A percentile compares a stretch with the other conserved stretches of the same genome.
Evolutionary conservation across 495 filamentous ascomycete species (phyloP).

Genomic region (Penicillium pancosmium): DNA sequence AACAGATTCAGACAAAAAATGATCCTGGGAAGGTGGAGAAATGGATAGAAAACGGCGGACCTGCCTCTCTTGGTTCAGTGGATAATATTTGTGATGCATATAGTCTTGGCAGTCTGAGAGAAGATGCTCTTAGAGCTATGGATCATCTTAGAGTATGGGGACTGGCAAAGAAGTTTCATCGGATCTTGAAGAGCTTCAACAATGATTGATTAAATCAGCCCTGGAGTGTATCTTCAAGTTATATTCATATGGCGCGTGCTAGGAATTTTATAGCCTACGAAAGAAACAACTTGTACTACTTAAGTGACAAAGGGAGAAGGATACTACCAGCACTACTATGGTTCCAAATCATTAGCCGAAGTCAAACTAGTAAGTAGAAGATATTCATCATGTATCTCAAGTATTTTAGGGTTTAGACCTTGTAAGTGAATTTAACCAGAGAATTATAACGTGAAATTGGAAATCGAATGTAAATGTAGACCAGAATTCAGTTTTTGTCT

Average conservation of each 20-base stretch:
- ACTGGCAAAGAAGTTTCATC: neutral
- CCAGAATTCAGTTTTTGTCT: neutral
- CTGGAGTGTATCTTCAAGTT: neutral
- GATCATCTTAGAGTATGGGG: slow-evolving; percentile 2
- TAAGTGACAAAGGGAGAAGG: too few relatives aligned
- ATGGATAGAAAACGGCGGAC: neutral
- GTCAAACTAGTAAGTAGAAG: too few relatives aligned
- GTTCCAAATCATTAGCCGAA: too few relatives aligned
- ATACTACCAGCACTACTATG: too few relatives aligned
- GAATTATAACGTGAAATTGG: too few relatives aligned
- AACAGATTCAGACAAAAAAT: neutral
- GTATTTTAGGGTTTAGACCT: too few relatives aligned
- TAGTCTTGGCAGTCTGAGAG: neutral
- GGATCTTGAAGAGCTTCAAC: neutral
- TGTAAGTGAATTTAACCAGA: too few relatives aligned
- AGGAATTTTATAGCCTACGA: too few relatives aligned
- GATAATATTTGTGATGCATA: neutral
- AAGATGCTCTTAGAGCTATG: neutral
- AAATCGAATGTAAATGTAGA: too few relatives aligned
- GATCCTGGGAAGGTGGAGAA: neutral
- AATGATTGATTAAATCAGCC: neutral
- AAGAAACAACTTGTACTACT: too few relatives aligned
- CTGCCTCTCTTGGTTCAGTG: neutral
- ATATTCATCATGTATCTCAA: too few relatives aligned
- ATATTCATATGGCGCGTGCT: neutral